Base-by-base conservation (phyloP, 768 basidiomycete genomes). In the Suillus clintonianus region DNA sequence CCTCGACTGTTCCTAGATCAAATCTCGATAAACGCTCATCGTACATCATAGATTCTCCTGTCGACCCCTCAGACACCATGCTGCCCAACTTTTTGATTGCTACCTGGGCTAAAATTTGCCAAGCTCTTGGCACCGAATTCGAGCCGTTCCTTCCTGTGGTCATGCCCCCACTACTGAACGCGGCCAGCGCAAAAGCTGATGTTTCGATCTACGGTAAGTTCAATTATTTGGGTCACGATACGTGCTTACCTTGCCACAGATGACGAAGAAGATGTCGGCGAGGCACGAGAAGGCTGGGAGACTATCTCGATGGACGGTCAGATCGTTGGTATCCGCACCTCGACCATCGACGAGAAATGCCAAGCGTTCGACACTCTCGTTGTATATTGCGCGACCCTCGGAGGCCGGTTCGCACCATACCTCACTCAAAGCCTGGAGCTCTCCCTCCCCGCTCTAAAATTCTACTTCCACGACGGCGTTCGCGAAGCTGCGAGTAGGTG, bases 41-140 rank as follows among this genome's bases (percentile, higher is more conserved):
- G 5, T 43, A 47, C 30, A 19, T 36, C 42, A 47, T 69, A 89
- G 90, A 91, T 70, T 83, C 81, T 47, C 88, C 91, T 0, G 75
- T 81, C 0, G 92, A 94, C 66, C 85, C 89, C 1, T 81, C 83
- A 13, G 92, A 95, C 69, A 86, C 89, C 0, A 87, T 92, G 67
- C 73, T 89, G 2, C 81, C 81, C 0, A 89, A 90, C 62, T 94
- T 93, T 71, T 81, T 95, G 32, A 92, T 93, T 55, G 86, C 89
- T 48, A 95, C 93, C 0, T 96, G 93, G 93, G 90, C 91, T 2
- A 95, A 92, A 70, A 83, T 96, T 0, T 94, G 92, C 71, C 92
- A 94, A 66, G 91, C 92, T 0, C 83, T 96, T 70, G 90, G 90
- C 0, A 80, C 84, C 13, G 91, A 95, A 70, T 97, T 96, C 64